A percentile compares a stretch with the other conserved stretches of the same genome.
Evolutionary conservation across 306 rosid genomes (phyloP).

Genomic region (Lathyrus aphaca): DNA sequence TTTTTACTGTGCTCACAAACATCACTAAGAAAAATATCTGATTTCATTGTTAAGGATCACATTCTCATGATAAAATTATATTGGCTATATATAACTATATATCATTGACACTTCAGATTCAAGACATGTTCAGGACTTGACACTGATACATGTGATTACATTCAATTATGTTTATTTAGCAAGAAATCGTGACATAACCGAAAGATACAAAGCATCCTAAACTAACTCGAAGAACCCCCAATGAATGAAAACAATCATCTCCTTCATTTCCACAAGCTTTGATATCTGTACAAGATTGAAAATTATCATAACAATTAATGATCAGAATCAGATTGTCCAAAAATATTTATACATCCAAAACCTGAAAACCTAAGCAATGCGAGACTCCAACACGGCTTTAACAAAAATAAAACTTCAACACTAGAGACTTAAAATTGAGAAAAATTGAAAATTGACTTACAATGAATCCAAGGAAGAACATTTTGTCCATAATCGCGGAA

Average conservation of each 20-base stretch:
- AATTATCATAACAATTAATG: neutral
- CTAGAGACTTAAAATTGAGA: neutral
- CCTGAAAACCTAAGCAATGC: too few species aligned
- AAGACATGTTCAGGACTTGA: neutral
- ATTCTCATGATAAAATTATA: neutral
- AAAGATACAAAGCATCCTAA: slow-evolving; percentile 87
- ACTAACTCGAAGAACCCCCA: slow-evolving; percentile 88
- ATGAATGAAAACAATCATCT: slow-evolving; percentile 63
- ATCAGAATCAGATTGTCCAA: too few species aligned
- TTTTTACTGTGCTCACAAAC: slow-evolving; percentile 67
- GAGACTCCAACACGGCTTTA: too few species aligned
- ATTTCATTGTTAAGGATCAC: slow-evolving; percentile 56
- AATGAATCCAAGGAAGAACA: slow-evolving; percentile 55
- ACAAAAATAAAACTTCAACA: too few species aligned
- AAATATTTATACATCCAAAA: too few species aligned
- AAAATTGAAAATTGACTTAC: slow-evolving; percentile 48
- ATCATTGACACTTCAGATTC: neutral
- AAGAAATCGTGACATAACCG: neutral
- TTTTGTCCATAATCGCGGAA: slow-evolving; percentile 85
- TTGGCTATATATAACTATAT: neutral
- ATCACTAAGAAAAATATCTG: slow-evolving; percentile 82
- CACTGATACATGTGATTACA: neutral
- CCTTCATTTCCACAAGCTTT: slow-evolving; percentile 73
- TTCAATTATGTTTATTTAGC: neutral
- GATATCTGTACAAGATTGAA: slow-evolving; percentile 53